These are phyloP conservation scores for Triticum timopheevii DNA, from an alignment of 176 grass and related monocot species.

Conservation along the genomic window DNA sequence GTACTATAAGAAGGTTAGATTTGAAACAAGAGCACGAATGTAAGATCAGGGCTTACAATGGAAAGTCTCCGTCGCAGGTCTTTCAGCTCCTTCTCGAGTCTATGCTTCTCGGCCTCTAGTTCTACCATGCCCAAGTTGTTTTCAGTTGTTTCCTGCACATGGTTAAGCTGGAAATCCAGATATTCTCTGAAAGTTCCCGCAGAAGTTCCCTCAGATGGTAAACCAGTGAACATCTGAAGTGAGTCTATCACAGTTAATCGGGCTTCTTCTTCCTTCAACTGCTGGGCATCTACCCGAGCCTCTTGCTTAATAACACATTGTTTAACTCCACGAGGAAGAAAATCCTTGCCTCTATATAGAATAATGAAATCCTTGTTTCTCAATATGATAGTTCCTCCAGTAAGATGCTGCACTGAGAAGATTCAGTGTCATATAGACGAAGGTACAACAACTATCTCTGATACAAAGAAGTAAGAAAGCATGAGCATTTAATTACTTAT, in stretches of 20 bases:
- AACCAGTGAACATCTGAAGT: conserved; percentile 35
- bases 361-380: conserved; percentile 93
- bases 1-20: neutral
- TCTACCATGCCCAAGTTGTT: conserved; percentile 23
- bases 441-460: neutral
- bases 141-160: conserved; percentile 32
- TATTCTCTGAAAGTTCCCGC: conserved; percentile 67
- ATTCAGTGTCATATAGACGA: conserved; percentile 46
- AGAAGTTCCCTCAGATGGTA: conserved; percentile 43
- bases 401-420: conserved; percentile 81
- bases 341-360: conserved; percentile 97
- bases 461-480: neutral
- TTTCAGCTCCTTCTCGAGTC: conserved; percentile 75
- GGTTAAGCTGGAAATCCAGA: conserved; percentile 55
- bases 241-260: conserved; percentile 50
- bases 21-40: conserved; percentile 20
- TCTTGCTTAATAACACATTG: conserved; percentile 58
- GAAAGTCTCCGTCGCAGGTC: conserved; percentile 59
- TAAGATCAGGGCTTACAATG: conserved; percentile 52
- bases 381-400: conserved; percentile 86
- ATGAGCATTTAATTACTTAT: neutral
- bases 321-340: conserved; percentile 67
- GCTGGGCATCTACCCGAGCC: conserved; percentile 52
- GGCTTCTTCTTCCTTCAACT: conserved; percentile 79
- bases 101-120: conserved; percentile 66